Conservation (phyloP, 2,329 filamentous ascomycete genomes). For the Alternaria arborescens region DNA sequence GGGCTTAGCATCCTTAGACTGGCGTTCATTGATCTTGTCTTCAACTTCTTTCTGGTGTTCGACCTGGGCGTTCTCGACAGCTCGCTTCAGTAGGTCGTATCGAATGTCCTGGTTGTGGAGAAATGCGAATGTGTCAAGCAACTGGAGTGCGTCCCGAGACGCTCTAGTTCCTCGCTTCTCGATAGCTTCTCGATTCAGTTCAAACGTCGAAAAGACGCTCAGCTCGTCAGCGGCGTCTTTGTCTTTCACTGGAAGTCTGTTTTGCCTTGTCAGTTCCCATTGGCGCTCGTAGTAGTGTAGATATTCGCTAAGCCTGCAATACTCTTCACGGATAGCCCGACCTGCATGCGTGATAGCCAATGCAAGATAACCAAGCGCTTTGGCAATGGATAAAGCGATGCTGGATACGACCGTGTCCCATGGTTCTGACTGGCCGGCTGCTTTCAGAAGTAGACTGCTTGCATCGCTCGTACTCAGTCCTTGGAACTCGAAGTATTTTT, state of each 20-base stretch:
- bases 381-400: not conserved
- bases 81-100: conserved; percentile 4
- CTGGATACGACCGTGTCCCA: not conserved
- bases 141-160: conserved; percentile 3
- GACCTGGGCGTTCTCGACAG: not conserved
- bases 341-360: conserved; percentile 37
- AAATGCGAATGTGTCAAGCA: conserved; percentile 12
- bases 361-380: conserved; percentile 30
- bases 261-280: conserved; percentile 21
- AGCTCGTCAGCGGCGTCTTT: conserved; percentile 7
- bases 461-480: conserved; percentile 29
- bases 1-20: not conserved
- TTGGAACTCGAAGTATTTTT: conserved; percentile 27
- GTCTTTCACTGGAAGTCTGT: conserved; percentile 1
- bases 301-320: conserved; percentile 30
- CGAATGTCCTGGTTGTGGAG: conserved; percentile 8
- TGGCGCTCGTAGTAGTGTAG: conserved; percentile 22
- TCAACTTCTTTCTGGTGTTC: too few relatives aligned
- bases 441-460: conserved; percentile 31
- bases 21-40: too few relatives aligned
- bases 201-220: conserved; percentile 6
- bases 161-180: not conserved
- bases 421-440: conserved; percentile 15
- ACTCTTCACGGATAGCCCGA: conserved; percentile 24
- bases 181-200: conserved; percentile 6